Evolutionary conservation across 495 filamentous ascomycete species (phyloP), one percentile per base, ranked within the genome.

Genomic region (Lasiosphaeria hispida): DNA sequence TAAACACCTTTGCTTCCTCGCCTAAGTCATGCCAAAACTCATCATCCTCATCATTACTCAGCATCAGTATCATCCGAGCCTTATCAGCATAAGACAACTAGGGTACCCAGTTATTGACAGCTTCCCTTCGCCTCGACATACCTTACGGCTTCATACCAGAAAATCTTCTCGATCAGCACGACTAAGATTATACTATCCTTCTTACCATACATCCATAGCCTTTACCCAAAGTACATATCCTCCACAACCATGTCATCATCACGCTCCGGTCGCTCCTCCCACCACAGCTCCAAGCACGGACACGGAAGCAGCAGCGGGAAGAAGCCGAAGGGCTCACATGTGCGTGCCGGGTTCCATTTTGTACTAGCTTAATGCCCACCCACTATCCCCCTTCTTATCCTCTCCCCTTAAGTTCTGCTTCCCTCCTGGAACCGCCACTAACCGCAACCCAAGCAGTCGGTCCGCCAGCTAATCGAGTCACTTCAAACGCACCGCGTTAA

Each of bases 401-500:
- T 17, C 33, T 17, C 11, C 4, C 5, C 14, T 51, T n/a, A n/a
- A n/a, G n/a, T n/a, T 14, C 10, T 42, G n/a, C 39, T 14, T 41
- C 43, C 15, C 6, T 7, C 1, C 56, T 13, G 45, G n/a, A 37
- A 15, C n/a, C 0, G 1, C 15, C 23, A 36, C 45, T 43, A 17
- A 53, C 56, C 2, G 8, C 11, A 17, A 6, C 41, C 23, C 10
- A 5, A 10, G 69, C 64, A 67, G 13, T 72, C 72, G 0, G 53
- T 60, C 43, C 65, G 69, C 35, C 73, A 79, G 45, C 71, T 80
- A 37, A 79, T 80, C 42, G 74, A 79, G 18, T 78, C 77, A 4
- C 76, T 91, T 9, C 77, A 75, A 14, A 83, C 84, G 7, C 86
- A 85, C 57, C 80, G 83, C 8, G 74, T 90, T 66, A 91, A 89